Evolutionary conservation across 139 green algal species (phyloP), one percentile per base, ranked within the genome.

Genomic region (Chlorella sp.): DNA sequence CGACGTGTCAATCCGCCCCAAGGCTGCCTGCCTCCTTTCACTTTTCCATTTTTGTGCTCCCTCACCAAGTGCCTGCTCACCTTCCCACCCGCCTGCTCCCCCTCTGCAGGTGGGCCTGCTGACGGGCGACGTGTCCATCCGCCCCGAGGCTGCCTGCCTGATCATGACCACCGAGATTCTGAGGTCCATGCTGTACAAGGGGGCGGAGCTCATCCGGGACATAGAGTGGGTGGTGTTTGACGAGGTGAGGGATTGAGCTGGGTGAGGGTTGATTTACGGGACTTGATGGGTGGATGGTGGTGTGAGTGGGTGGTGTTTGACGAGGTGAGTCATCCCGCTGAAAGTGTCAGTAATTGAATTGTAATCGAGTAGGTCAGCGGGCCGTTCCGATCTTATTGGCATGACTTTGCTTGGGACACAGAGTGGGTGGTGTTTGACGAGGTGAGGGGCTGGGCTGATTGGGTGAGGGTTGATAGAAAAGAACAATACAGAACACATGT

Each of bases 91-190:
- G n/a, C n/a, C n/a, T 53, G 34, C 60, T 34, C 18, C 19, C 37
- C 19, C 19, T 82, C 34, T 64, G 21, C 94, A 97, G 94, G 95
- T 97, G 40, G 98, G 98, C 30, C 91, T 99, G 86, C 94, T 99
- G 80, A 99, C 98, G 0, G 98, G 98, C 32, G 98, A 99, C 87
- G 96, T 98, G 30, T 96, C 96, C 85, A 97, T 99, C 91, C 95
- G 95, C 64, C 96, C 97, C 16, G 95, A 98, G 81, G 92, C 95
- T 1, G 84, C 95, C 18, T 99, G 96, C 93, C 95, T 99, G 30
- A 99, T 99, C 92, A 98, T 99, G 96, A 99, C 98, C 28, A 99
- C 98, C 28, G 98, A 99, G 92, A 98, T 99, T 87, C 93, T 99
- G 89, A 88, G 98, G 14, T 96, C 91, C 81, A 99, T 99, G 97